phyloP scores from a whole-genome alignment of 306 rosid genomes.

The Citrullus amarus region DNA sequence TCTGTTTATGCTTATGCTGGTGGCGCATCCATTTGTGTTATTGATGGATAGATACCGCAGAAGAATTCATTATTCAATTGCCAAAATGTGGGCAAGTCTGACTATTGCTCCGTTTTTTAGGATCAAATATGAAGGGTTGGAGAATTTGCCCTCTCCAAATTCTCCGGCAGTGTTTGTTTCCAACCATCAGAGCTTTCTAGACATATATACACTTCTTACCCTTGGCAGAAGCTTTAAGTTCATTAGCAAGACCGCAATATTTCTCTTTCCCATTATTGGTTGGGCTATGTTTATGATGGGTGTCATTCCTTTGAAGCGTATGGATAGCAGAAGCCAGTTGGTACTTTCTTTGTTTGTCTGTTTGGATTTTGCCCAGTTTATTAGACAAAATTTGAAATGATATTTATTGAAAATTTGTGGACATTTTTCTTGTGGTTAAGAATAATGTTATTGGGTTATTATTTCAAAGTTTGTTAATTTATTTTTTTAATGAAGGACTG shows the following conservation, averaged over 20 bases:
- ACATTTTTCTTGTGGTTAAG: background rate
- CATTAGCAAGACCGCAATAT: slow-evolving; percentile 95
- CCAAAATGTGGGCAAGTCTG: slow-evolving; percentile 68
- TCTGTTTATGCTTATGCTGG: slow-evolving; percentile 56
- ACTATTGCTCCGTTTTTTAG: slow-evolving; percentile 56
- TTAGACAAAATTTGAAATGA: background rate
- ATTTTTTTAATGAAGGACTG: slow-evolving; percentile 49
- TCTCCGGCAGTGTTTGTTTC: slow-evolving; percentile 88
- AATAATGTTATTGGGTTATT: background rate
- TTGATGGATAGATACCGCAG: slow-evolving; percentile 55
- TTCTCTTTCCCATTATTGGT: slow-evolving; percentile 76
- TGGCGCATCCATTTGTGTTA: slow-evolving; percentile 65
- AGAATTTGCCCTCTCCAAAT: slow-evolving; percentile 68
- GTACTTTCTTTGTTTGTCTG: slow-evolving; percentile 29
- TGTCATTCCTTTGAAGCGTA: slow-evolving; percentile 74
- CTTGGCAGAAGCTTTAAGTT: slow-evolving; percentile 81
- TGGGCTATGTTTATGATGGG: slow-evolving; percentile 98
- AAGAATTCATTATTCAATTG: slow-evolving; percentile 52
- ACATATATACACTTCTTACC: slow-evolving; percentile 77
- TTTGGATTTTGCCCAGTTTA: background rate
- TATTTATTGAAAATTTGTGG: background rate
- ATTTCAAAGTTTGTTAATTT: slow-evolving; percentile 1
- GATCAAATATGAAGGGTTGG: slow-evolving; percentile 63
- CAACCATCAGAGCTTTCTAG: slow-evolving; percentile 94
- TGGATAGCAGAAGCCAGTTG: slow-evolving; percentile 91